A percentile compares a stretch with the other conserved stretches of the same genome.
These are phyloP conservation scores for Lecanicillium sp. DNA, from an alignment of 2,329 filamentous ascomycete genomes.

Conservation along the genomic window DNA sequence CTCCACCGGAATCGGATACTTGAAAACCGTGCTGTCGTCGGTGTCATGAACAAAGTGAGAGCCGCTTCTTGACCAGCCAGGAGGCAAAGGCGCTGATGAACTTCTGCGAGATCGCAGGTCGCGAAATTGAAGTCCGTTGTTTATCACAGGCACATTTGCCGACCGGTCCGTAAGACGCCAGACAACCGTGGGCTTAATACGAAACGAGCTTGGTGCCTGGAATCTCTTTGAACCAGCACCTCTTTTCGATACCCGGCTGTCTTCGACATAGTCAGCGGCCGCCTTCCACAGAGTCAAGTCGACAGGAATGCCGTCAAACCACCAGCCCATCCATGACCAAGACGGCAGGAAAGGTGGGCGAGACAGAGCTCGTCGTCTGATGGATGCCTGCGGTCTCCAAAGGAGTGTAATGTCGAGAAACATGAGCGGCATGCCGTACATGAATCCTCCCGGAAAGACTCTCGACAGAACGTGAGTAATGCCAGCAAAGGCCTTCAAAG, in stretches of 20 bases:
- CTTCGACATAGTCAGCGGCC: slow-evolving; percentile 34
- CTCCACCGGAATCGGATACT: slow-evolving; percentile 33
- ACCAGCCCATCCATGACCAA: slow-evolving; percentile 43
- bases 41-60: slow-evolving; percentile 31
- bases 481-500: slow-evolving; percentile 32
- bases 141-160: slow-evolving; percentile 25
- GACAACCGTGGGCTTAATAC: slow-evolving; percentile 27
- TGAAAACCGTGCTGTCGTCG: slow-evolving; percentile 30
- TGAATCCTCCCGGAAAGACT: slow-evolving; percentile 33
- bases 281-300: slow-evolving; percentile 35
- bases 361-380: slow-evolving; percentile 28
- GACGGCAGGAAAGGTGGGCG: slow-evolving; percentile 32
- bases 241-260: slow-evolving; percentile 22
- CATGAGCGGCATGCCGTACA: slow-evolving; percentile 38
- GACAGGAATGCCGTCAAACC: slow-evolving; percentile 34
- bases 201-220: slow-evolving; percentile 28
- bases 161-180: slow-evolving; percentile 33
- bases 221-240: slow-evolving; percentile 24
- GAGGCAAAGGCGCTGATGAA: slow-evolving; percentile 23
- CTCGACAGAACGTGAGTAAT: slow-evolving; percentile 34
- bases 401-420: slow-evolving; percentile 37
- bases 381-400: slow-evolving; percentile 35
- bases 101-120: slow-evolving; percentile 27
- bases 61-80: slow-evolving; percentile 31
- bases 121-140: slow-evolving; percentile 30